Percentiles rank a stretch among this genome's conserved stretches.
Evolutionary conservation across 768 basidiomycete species (phyloP).

Genomic region (Dacryopinax primogenitus): DNA sequence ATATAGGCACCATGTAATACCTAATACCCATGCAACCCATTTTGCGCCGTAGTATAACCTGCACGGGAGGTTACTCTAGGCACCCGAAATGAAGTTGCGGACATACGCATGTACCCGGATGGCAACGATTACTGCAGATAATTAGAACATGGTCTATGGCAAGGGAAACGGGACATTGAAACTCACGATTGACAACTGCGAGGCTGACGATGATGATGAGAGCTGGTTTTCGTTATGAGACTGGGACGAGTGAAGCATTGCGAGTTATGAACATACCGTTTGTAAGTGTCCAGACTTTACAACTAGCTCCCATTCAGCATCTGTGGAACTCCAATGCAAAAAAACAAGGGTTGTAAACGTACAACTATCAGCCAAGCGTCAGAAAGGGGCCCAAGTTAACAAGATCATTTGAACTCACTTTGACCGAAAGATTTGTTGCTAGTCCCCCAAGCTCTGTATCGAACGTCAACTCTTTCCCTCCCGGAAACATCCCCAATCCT

Average conservation of each 20-base stretch:
- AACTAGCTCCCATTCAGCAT: too few relatives aligned
- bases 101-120: conserved; percentile 5
- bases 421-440: background rate
- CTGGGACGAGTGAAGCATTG: background rate
- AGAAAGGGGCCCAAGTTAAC: background rate
- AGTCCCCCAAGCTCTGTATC: background rate
- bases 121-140: background rate
- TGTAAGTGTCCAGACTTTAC: background rate
- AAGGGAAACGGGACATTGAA: background rate
- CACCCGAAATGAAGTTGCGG: background rate
- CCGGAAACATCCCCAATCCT: background rate
- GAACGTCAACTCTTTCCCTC: too few relatives aligned
- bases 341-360: background rate
- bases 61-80: background rate
- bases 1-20: background rate
- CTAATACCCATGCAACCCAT: conserved; percentile 2
- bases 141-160: background rate
- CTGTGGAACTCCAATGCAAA: background rate
- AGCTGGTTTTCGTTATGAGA: background rate
- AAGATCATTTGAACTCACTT: background rate
- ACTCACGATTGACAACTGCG: conserved; percentile 1
- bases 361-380: background rate
- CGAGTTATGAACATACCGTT: background rate
- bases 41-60: conserved; percentile 6
- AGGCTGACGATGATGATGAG: background rate